Evolutionary conservation across 441 rosid species (phyloP).

Genomic region (Corymbia calophylla): DNA sequence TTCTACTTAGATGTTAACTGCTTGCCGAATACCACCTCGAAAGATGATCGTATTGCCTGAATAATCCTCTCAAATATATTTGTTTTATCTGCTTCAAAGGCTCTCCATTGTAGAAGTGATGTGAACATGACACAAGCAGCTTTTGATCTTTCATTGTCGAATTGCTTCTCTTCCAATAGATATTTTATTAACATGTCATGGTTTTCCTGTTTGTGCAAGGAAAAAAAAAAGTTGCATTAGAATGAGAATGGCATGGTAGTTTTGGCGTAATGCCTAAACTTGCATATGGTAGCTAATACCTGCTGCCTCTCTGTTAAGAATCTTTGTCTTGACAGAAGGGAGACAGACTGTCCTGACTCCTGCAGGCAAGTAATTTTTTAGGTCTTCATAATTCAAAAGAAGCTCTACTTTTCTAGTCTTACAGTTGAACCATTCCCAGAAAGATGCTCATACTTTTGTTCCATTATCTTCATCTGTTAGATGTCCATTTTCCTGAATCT

Average conservation of each 20-base stretch:
- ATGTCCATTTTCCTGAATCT: conserved; percentile 40
- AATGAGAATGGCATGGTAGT: not conserved
- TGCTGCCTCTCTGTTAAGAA: conserved; percentile 55
- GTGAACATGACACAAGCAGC: conserved; percentile 59
- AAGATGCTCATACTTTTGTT: conserved; percentile 25
- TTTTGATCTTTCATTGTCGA: conserved; percentile 37
- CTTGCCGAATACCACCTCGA: conserved; percentile 33
- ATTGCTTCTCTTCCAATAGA: conserved; percentile 39
- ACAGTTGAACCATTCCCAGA: not conserved
- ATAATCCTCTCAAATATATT: conserved; percentile 54
- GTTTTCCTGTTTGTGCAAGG: conserved; percentile 39
- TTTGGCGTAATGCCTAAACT: not conserved
- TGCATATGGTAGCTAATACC: conserved; percentile 19
- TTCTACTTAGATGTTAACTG: not conserved
- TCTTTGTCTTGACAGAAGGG: conserved; percentile 38
- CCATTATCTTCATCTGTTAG: conserved; percentile 22
- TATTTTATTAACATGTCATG: conserved; percentile 49
- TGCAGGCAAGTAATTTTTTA: conserved; percentile 11
- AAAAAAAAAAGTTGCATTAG: not conserved
- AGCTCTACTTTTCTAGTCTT: not conserved
- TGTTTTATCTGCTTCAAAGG: conserved; percentile 68
- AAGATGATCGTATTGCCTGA: conserved; percentile 42
- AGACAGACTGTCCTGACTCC: conserved; percentile 31
- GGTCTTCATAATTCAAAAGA: not conserved
- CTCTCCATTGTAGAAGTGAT: conserved; percentile 66